Evolutionary conservation across 2,329 filamentous ascomycete species (phyloP).

Genomic region (Epichloe coenophiala): DNA sequence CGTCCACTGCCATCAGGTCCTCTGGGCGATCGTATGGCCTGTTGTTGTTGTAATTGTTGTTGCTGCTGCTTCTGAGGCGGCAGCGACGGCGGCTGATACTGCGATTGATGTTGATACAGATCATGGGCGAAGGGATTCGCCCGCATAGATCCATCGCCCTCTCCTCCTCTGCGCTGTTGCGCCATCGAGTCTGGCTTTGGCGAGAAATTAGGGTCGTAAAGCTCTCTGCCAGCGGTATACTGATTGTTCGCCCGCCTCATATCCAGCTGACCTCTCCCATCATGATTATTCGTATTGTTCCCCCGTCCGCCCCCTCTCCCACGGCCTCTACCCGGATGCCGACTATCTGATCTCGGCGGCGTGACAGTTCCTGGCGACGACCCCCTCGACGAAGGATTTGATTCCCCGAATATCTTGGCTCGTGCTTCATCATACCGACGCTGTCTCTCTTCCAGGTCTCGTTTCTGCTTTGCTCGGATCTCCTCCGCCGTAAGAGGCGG

Average conservation of each 20-base stretch:
- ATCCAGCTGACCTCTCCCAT: slow-evolving; percentile 6
- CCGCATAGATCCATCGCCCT: slow-evolving; percentile 18
- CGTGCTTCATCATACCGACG: slow-evolving; percentile 78
- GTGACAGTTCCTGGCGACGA: slow-evolving; percentile 49
- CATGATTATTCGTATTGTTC: slow-evolving; percentile 8
- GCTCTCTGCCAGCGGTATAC: slow-evolving; percentile 34
- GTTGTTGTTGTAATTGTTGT: slow-evolving; percentile 42
- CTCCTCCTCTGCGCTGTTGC: slow-evolving; percentile 29
- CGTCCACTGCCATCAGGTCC: slow-evolving; percentile 67
- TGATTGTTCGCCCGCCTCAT: slow-evolving; percentile 13
- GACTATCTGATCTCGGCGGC: slow-evolving; percentile 34
- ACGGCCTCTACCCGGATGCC: slow-evolving; percentile 26
- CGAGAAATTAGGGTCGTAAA: slow-evolving; percentile 66
- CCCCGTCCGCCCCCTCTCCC: slow-evolving; percentile 27
- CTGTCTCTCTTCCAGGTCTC: slow-evolving; percentile 79
- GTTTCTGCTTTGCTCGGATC: slow-evolving; percentile 61
- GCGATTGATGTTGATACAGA: background rate
- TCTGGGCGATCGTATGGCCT: slow-evolving; percentile 58
- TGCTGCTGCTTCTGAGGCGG: background rate
- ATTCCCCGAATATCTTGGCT: slow-evolving; percentile 71
- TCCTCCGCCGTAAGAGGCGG: slow-evolving; percentile 60
- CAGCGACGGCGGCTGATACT: background rate
- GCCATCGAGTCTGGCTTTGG: slow-evolving; percentile 44
- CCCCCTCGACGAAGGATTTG: slow-evolving; percentile 36
- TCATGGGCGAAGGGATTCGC: slow-evolving; percentile 36